Conservation (phyloP, 257 asterid species). For the Capsicum pubescens region DNA sequence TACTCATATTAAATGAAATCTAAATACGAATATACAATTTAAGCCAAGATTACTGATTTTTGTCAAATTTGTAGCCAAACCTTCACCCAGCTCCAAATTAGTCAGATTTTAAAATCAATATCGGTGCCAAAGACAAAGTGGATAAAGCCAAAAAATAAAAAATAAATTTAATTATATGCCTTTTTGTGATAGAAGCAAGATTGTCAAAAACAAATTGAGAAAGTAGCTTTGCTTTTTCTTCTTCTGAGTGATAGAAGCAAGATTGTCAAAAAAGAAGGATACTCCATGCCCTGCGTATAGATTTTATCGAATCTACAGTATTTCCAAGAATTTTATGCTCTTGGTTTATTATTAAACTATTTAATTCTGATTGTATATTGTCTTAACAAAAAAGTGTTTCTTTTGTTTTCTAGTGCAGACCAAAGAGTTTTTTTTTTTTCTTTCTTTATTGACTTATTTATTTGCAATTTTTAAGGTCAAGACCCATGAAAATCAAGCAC, state of each 20-base stretch:
- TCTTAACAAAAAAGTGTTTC: not conserved
- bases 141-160: too few species aligned
- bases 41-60: too few species aligned
- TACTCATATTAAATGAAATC: too few species aligned
- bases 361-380: not conserved
- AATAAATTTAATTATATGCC: not conserved
- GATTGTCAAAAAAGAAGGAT: not conserved
- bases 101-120: too few species aligned
- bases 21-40: not conserved
- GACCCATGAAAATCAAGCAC: too few species aligned
- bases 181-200: conserved; percentile 7
- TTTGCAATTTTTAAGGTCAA: not conserved
- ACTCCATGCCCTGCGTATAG: not conserved
- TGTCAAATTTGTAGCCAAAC: too few species aligned
- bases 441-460: too few species aligned
- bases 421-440: not conserved
- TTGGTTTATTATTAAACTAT: not conserved
- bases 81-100: too few species aligned
- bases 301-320: not conserved
- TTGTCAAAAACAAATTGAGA: not conserved
- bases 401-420: not conserved
- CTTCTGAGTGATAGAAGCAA: not conserved
- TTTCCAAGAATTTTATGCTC: not conserved
- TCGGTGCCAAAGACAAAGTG: too few species aligned
- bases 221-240: not conserved